Percentiles rank a stretch among this genome's conserved stretches.
These are phyloP conservation scores for Volvox africanus DNA, from an alignment of 139 green algal species.

Conservation along the genomic window DNA sequence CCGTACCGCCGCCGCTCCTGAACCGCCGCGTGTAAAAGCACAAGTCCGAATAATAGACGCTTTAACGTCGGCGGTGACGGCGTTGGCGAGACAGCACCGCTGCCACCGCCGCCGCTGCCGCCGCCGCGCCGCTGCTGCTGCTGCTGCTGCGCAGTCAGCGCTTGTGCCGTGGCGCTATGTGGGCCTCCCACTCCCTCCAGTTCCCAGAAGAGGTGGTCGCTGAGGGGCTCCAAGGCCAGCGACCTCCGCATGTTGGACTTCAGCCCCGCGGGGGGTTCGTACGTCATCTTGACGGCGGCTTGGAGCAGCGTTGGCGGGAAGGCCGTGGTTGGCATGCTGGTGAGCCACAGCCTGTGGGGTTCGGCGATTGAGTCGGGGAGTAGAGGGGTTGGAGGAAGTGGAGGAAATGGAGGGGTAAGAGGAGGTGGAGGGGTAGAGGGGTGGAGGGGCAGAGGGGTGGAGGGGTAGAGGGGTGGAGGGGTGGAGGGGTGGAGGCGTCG, in stretches of 20 bases:
- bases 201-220: conserved; percentile 48
- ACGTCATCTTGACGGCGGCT: conserved; percentile 76
- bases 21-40: conserved; percentile 58
- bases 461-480: background rate
- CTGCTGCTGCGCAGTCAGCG: background rate
- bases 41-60: conserved; percentile 64
- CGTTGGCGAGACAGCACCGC: background rate
- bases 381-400: background rate
- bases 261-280: conserved; percentile 71
- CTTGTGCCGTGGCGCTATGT: background rate
- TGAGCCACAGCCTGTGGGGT: conserved; percentile 68
- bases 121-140: background rate
- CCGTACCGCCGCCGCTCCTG: conserved; percentile 77
- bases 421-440: conserved; percentile 41
- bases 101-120: background rate
- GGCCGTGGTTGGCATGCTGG: conserved; percentile 58
- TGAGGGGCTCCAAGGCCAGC: conserved; percentile 61
- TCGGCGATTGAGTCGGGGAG: too few relatives aligned
- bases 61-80: conserved; percentile 1
- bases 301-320: conserved; percentile 71
- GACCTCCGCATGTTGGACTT: conserved; percentile 63
- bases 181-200: conserved; percentile 1
- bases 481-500: too few relatives aligned
- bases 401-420: conserved; percentile 50
- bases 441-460: background rate